Conservation (phyloP, 2,329 filamentous ascomycete genomes). For the Trichoderma lentiforme region DNA sequence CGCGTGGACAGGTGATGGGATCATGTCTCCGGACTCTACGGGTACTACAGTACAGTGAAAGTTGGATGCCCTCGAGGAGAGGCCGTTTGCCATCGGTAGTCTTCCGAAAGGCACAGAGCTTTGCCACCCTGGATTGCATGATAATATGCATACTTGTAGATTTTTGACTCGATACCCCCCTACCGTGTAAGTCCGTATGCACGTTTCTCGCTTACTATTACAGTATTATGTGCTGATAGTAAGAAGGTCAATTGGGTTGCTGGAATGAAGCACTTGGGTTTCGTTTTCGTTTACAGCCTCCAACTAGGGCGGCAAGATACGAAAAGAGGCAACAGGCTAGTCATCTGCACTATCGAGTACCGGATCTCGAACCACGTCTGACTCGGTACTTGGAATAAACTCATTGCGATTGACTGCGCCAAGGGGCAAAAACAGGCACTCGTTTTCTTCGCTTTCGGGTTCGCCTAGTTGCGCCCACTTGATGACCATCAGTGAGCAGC, state of each 20-base stretch:
- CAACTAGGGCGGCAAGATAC: neutral
- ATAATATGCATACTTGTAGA: neutral
- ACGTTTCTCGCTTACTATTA: neutral
- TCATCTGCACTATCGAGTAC: neutral
- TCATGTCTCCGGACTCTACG: neutral
- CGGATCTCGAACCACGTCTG: neutral
- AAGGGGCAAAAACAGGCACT: neutral
- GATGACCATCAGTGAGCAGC: neutral
- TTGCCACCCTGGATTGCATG: neutral
- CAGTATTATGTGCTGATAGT: neutral
- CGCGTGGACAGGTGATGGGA: neutral
- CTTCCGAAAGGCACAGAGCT: neutral
- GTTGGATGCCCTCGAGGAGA: neutral
- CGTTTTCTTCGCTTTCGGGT: neutral
- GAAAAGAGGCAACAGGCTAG: constrained; percentile 2
- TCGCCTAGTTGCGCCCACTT: neutral
- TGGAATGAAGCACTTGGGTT: neutral
- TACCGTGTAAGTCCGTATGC: neutral
- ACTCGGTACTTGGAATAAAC: neutral
- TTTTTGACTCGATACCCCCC: neutral
- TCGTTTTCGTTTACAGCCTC: neutral
- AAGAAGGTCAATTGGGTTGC: neutral
- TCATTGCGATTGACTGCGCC: neutral
- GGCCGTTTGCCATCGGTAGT: neutral
- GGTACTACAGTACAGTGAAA: neutral